Conservation (phyloP, 148 eudicot species). For the Beta vulgaris region DNA sequence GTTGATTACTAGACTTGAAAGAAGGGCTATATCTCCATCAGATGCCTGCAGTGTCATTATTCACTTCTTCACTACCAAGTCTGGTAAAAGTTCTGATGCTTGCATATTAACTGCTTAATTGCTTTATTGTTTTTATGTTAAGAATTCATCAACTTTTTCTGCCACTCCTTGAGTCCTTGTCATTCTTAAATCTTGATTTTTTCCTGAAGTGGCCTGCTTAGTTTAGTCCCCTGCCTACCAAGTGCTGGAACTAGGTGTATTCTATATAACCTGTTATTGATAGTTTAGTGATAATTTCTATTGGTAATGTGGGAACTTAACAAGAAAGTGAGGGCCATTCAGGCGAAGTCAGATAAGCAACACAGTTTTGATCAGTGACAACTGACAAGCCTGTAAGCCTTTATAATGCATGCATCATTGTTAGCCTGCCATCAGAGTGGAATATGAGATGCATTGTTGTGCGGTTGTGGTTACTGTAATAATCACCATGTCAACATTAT, state of each 20-base stretch:
- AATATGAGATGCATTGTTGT: no score
- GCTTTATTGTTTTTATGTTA: neutral
- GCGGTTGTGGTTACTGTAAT: no score
- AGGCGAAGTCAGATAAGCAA: no score
- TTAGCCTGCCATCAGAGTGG: no score
- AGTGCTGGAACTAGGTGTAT: neutral
- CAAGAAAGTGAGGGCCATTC: no score
- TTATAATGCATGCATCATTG: no score
- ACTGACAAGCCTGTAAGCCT: no score
- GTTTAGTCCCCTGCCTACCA: neutral
- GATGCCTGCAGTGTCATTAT: conserved; percentile 62
- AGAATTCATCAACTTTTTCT: neutral
- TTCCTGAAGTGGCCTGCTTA: no score
- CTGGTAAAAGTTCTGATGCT: neutral
- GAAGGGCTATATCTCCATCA: conserved; percentile 49
- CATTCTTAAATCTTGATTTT: no score
- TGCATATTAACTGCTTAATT: neutral
- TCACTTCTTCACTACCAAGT: conserved; percentile 67
- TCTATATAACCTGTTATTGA: neutral
- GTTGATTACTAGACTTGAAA: conserved; percentile 52
- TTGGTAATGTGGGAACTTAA: no score
- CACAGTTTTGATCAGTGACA: no score
- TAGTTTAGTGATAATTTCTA: neutral
- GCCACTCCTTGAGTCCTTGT: neutral
- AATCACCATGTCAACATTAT: no score